Percentiles rank a stretch among this genome's conserved stretches.
These are phyloP conservation scores for Colletotrichum spinosum DNA, from an alignment of 2,329 filamentous ascomycete species.

Conservation along the genomic window DNA sequence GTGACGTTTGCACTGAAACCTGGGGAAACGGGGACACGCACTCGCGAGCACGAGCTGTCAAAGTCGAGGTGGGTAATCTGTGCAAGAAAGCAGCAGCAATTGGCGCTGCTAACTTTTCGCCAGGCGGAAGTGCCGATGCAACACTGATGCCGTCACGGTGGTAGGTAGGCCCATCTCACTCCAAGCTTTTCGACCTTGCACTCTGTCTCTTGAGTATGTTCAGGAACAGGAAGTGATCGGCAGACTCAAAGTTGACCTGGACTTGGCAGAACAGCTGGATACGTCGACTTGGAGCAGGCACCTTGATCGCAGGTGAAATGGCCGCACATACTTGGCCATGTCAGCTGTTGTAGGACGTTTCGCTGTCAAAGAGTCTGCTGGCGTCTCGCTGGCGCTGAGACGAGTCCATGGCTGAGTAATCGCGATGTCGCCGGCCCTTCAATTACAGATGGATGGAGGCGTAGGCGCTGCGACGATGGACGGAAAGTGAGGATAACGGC, in stretches of 20 bases:
- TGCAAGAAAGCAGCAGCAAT: no score
- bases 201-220: background rate
- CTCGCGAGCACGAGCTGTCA: no score
- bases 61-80: no score
- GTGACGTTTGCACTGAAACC: no score
- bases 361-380: background rate
- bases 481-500: background rate
- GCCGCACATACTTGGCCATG: background rate
- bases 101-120: no score
- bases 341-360: constrained; percentile 7
- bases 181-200: no score
- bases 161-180: no score
- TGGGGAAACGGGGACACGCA: no score
- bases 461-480: background rate
- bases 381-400: constrained; percentile 12
- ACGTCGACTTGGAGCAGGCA: background rate
- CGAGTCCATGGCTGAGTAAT: background rate
- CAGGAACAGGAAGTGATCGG: constrained; percentile 32
- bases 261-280: constrained; percentile 5
- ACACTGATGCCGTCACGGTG: no score
- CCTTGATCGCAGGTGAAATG: constrained; percentile 7
- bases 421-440: background rate
- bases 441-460: background rate
- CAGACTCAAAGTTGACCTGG: constrained; percentile 12
- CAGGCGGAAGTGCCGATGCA: no score